phyloP scores from a whole-genome alignment of 202 grass and related monocot species.

The Zoysia matrella region DNA sequence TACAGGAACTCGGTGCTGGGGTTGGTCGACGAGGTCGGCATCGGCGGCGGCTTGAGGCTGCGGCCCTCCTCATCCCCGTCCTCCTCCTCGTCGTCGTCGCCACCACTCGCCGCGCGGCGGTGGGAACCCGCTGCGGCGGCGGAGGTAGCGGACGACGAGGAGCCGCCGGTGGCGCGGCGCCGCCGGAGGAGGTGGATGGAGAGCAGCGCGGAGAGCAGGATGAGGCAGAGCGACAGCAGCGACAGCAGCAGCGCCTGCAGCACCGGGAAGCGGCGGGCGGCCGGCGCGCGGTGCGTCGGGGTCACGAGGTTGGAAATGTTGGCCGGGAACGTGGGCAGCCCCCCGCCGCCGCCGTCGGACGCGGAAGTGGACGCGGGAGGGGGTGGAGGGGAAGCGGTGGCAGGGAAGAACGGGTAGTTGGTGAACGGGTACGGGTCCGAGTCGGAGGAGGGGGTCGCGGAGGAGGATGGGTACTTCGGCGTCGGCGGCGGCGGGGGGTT shows the following conservation, averaged over 20 bases:
- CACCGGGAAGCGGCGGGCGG: conserved; percentile 32
- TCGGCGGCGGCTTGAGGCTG: conserved; percentile 65
- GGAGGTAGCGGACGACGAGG: neutral
- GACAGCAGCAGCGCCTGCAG: conserved; percentile 68
- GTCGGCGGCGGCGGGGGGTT: neutral
- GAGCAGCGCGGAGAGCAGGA: conserved; percentile 63
- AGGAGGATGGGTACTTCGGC: conserved; percentile 56
- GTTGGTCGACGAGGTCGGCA: conserved; percentile 69
- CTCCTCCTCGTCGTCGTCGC: neutral
- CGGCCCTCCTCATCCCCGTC: conserved; percentile 43
- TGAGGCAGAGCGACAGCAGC: conserved; percentile 65
- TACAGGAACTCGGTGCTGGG: conserved; percentile 94
- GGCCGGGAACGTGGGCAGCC: conserved; percentile 57
- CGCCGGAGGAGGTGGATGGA: conserved; percentile 62
- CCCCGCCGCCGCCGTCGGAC: conserved; percentile 1
- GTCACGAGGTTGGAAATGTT: conserved; percentile 66
- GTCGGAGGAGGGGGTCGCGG: conserved; percentile 27
- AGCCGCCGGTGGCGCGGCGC: conserved; percentile 16
- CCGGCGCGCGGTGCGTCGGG: conserved; percentile 32
- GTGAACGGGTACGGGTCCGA: conserved; percentile 50
- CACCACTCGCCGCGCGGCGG: neutral
- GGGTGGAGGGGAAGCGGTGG: conserved; percentile 12
- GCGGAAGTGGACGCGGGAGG: neutral
- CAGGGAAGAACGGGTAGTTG: conserved; percentile 72
- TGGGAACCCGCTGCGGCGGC: neutral